phyloP scores from a whole-genome alignment of 2,329 filamentous ascomycete species.

The Trichoderma afroharzianum region DNA sequence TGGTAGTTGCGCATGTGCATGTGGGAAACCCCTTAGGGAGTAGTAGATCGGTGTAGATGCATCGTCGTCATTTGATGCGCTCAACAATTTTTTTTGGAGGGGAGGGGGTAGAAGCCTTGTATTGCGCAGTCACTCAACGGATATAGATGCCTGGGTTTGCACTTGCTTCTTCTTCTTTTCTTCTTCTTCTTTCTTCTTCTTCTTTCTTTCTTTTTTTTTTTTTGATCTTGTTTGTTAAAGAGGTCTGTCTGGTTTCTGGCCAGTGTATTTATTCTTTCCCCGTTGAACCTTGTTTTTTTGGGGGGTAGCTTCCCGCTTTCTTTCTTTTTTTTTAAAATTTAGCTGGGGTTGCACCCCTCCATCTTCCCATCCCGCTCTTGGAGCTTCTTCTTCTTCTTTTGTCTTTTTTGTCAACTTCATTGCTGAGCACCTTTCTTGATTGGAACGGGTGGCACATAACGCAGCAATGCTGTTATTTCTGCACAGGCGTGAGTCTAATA shows the following conservation, averaged over 20 bases:
- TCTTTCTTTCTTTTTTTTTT: background rate
- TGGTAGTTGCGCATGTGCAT: background rate
- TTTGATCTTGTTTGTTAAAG: background rate
- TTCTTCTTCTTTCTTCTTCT: background rate
- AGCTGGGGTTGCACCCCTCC: background rate
- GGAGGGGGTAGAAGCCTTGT: no score
- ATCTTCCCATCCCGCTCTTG: background rate
- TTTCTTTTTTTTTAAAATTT: background rate
- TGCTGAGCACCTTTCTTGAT: background rate
- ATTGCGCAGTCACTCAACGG: no score
- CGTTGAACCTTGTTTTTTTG: background rate
- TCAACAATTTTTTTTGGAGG: background rate
- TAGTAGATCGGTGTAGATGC: background rate
- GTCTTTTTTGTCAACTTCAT: background rate
- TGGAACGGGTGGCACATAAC: background rate
- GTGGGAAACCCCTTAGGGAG: background rate
- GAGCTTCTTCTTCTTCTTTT: background rate
- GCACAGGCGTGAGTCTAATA: conserved; percentile 24
- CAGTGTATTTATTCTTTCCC: background rate
- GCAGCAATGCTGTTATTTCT: conserved; percentile 23
- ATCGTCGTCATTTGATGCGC: background rate
- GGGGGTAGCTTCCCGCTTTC: background rate
- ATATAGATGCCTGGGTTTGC: background rate
- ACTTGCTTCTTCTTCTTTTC: background rate
- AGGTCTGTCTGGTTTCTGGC: background rate